These are phyloP conservation scores for Ogataea ganodermae DNA, from an alignment of 805 yeast species.

Conservation along the genomic window DNA sequence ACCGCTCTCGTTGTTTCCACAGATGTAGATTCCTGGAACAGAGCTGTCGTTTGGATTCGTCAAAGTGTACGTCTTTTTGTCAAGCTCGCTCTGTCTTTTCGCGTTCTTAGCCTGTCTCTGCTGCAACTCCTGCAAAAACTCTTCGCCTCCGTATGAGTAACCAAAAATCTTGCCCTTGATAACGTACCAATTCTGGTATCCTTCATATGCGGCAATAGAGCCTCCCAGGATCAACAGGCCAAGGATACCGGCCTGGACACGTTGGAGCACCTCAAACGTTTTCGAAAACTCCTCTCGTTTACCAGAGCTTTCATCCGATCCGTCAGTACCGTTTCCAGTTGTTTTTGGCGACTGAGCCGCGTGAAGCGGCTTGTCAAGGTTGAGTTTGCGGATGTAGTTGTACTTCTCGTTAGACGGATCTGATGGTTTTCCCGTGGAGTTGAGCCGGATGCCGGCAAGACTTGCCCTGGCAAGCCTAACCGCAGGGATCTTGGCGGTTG, in stretches of 20 bases:
- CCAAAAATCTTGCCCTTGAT: slow-evolving; percentile 39
- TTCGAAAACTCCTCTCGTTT: slow-evolving; percentile 13
- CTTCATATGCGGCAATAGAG: slow-evolving; percentile 43
- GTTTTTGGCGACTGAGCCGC: not conserved
- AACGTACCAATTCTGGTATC: slow-evolving; percentile 41
- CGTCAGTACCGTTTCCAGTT: not conserved
- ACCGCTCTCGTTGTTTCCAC: slow-evolving; percentile 56
- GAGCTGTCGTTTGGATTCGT: slow-evolving; percentile 40
- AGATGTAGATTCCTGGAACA: slow-evolving; percentile 60
- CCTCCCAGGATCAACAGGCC: slow-evolving; percentile 45
- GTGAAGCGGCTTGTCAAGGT: slow-evolving; percentile 6
- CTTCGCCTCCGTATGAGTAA: slow-evolving; percentile 34
- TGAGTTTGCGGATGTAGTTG: slow-evolving; percentile 4
- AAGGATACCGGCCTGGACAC: slow-evolving; percentile 44
- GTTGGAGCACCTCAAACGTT: slow-evolving; percentile 44
- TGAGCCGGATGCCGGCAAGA: not conserved
- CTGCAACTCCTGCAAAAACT: slow-evolving; percentile 43
- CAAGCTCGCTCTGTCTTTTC: slow-evolving; percentile 21
- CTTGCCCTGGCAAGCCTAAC: not conserved
- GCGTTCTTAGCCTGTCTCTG: slow-evolving; percentile 27
- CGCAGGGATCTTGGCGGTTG: not conserved
- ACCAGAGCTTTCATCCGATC: slow-evolving; percentile 1
- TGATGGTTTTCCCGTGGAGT: not conserved
- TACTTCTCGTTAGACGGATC: not conserved
- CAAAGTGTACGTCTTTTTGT: slow-evolving; percentile 24